phyloP scores from a whole-genome alignment of 2,329 filamentous ascomycete species.

The Penicillium vulpinum region DNA sequence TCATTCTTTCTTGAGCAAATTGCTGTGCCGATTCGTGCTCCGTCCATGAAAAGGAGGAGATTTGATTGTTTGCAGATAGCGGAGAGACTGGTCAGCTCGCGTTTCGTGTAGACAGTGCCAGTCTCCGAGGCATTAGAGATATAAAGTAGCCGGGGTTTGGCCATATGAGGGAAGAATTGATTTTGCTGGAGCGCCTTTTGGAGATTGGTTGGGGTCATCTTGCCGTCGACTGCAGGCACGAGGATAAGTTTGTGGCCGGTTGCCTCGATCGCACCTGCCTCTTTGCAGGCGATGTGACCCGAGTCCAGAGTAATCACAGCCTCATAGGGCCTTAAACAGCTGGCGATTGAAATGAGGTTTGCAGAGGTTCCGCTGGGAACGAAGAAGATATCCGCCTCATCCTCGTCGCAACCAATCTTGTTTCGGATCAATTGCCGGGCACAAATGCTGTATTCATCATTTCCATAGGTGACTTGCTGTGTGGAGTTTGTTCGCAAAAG shows the following conservation, averaged over 20 bases:
- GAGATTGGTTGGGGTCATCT: conserved; percentile 49
- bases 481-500: conserved; percentile 47
- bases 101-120: conserved; percentile 51
- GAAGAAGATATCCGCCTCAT: conserved; percentile 52
- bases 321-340: conserved; percentile 53
- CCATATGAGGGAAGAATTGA: conserved; percentile 55
- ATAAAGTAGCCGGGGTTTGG: conserved; percentile 54
- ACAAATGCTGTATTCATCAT: conserved; percentile 47
- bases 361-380: conserved; percentile 55
- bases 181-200: conserved; percentile 49
- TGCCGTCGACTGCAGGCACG: conserved; percentile 49
- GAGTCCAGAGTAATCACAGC: conserved; percentile 54
- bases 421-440: conserved; percentile 47
- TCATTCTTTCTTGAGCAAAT: conserved; percentile 48
- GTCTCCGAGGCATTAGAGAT: conserved; percentile 55
- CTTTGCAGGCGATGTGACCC: conserved; percentile 52
- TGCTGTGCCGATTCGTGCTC: conserved; percentile 49
- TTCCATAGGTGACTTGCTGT: conserved; percentile 52
- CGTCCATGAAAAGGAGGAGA: conserved; percentile 51
- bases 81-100: conserved; percentile 47
- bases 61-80: conserved; percentile 44
- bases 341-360: conserved; percentile 55
- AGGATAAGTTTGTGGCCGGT: conserved; percentile 56
- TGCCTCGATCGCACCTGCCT: conserved; percentile 55
- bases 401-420: conserved; percentile 30